phyloP scores from a whole-genome alignment of 2,329 filamentous ascomycete genomes.

The Pezizomycotina sp. region DNA sequence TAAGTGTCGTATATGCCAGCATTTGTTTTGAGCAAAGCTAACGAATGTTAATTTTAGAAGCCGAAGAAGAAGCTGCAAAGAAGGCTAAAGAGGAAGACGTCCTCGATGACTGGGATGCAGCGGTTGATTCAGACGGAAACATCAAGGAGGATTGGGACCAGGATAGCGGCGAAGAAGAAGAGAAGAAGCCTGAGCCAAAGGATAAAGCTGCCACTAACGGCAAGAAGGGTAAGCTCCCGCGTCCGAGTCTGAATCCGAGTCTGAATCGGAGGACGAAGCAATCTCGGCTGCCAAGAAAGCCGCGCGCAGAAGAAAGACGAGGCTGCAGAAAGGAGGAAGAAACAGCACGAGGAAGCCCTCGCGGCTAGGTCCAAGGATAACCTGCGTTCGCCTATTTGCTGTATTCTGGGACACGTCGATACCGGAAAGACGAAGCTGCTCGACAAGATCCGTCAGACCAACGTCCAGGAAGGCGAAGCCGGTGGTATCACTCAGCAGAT shows the following conservation, averaged over 20 bases:
- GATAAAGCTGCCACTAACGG: slow-evolving; percentile 21
- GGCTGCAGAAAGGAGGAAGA: slow-evolving; percentile 71
- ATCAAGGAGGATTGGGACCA: slow-evolving; percentile 95
- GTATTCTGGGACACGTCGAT: slow-evolving; percentile 99
- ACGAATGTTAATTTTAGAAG: slow-evolving; percentile 32
- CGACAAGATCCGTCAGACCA: slow-evolving; percentile 95
- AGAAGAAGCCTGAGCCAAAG: slow-evolving; percentile 6
- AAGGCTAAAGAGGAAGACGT: slow-evolving; percentile 46
- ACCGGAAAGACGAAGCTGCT: slow-evolving; percentile 99
- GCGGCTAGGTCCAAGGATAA: slow-evolving; percentile 86
- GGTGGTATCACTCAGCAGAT: slow-evolving; percentile 99
- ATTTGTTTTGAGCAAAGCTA: background rate
- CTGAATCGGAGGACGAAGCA: slow-evolving; percentile 55
- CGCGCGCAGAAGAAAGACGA: slow-evolving; percentile 69
- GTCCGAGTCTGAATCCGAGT: slow-evolving; percentile 47
- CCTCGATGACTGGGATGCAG: slow-evolving; percentile 70
- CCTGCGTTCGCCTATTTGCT: slow-evolving; percentile 93
- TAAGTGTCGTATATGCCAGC: slow-evolving; percentile 4
- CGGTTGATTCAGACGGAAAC: slow-evolving; percentile 55
- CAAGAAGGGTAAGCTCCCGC: slow-evolving; percentile 30
- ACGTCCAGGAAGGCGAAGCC: slow-evolving; percentile 96
- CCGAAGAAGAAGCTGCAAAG: slow-evolving; percentile 39
- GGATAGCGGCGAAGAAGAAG: slow-evolving; percentile 35
- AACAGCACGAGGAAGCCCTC: slow-evolving; percentile 78
- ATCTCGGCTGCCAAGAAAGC: slow-evolving; percentile 55